Evolutionary conservation across 768 basidiomycete species (phyloP).

Genomic region (Psilocybe cubensis): DNA sequence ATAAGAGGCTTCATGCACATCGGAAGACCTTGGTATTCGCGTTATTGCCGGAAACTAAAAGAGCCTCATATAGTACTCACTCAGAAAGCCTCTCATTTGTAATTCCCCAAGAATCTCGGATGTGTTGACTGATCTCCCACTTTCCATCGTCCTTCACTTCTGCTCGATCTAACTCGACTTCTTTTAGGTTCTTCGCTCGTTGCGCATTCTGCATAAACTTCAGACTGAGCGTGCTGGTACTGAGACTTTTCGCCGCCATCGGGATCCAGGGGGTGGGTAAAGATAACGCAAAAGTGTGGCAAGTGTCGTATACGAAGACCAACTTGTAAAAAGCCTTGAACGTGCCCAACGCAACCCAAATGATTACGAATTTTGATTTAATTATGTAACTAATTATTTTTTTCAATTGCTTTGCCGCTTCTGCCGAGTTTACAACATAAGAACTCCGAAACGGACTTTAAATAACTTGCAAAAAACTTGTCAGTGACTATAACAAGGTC

Average conservation of each 20-base stretch:
- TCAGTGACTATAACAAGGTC: too few relatives aligned
- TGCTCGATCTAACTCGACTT: slow-evolving; percentile 53
- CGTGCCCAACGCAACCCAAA: too few relatives aligned
- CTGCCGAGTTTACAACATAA: too few relatives aligned
- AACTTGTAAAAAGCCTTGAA: background rate
- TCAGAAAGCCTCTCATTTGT: slow-evolving; percentile 13
- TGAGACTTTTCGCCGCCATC: slow-evolving; percentile 49
- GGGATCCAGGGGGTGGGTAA: too few relatives aligned
- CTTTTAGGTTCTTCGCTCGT: slow-evolving; percentile 52
- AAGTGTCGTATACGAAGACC: too few relatives aligned
- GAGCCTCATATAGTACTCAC: slow-evolving; percentile 4
- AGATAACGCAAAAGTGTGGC: too few relatives aligned
- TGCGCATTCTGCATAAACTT: slow-evolving; percentile 78
- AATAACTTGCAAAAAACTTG: too few relatives aligned
- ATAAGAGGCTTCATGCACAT: slow-evolving; percentile 65
- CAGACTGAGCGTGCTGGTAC: slow-evolving; percentile 65
- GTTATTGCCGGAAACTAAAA: background rate
- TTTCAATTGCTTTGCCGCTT: too few relatives aligned
- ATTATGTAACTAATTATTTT: too few relatives aligned
- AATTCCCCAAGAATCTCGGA: slow-evolving; percentile 56
- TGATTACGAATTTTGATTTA: too few relatives aligned
- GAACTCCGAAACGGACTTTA: too few relatives aligned
- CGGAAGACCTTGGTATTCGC: slow-evolving; percentile 28
- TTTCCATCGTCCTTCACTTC: slow-evolving; percentile 64
- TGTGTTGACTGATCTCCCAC: slow-evolving; percentile 62